Evolutionary conservation across 306 rosid genomes (phyloP).

Genomic region (Citrullus mucosospermus): DNA sequence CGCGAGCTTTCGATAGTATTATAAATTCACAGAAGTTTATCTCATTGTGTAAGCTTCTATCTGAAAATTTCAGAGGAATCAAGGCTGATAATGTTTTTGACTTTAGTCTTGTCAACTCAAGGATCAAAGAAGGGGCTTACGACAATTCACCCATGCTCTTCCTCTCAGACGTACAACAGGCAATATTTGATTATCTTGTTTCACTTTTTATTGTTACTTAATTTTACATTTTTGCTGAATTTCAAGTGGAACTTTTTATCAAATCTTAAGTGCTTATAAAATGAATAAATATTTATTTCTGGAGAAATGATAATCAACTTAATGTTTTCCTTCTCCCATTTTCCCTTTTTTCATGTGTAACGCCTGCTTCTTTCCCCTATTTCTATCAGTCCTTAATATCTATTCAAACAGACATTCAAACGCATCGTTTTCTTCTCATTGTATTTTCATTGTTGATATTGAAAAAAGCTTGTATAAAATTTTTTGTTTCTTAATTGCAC

Average conservation of each 20-base stretch:
- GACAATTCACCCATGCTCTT: constrained; percentile 63
- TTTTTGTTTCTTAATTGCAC: neutral
- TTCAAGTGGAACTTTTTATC: neutral
- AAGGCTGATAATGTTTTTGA: constrained; percentile 59
- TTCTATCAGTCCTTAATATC: neutral
- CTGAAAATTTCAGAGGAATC: constrained; percentile 60
- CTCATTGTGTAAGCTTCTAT: constrained; percentile 46
- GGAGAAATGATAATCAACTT: neutral
- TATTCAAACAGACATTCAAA: neutral
- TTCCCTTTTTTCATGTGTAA: neutral
- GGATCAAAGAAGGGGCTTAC: constrained; percentile 63
- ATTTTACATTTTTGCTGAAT: neutral
- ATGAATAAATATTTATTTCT: neutral
- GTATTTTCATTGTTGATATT: neutral
- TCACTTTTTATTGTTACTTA: neutral
- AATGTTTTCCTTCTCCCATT: neutral
- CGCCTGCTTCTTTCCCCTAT: neutral
- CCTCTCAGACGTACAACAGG: constrained; percentile 80
- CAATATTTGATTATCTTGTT: constrained; percentile 15
- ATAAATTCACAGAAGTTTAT: constrained; percentile 61
- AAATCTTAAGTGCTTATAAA: neutral
- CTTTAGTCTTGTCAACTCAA: constrained; percentile 49
- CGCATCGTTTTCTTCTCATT: neutral
- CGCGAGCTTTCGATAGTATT: constrained; percentile 37
- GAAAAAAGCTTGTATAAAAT: neutral